phyloP scores from a whole-genome alignment of 352 stramenopile genomes.

The Phytophthora citrophthora region DNA sequence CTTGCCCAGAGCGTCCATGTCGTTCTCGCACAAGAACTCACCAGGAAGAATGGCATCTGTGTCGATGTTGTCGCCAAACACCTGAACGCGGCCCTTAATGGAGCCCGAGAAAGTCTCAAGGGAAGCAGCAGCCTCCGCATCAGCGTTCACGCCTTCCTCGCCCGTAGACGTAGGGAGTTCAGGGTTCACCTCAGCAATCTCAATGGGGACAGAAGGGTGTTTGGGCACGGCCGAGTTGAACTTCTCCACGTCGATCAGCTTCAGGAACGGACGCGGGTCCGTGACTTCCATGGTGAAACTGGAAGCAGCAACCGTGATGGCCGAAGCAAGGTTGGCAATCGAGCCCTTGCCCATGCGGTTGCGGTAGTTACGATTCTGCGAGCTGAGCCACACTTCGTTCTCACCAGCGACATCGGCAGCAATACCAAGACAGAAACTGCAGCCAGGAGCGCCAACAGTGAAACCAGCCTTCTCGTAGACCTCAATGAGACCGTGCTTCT shows the following conservation, averaged over 20 bases:
- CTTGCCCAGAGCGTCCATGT: constrained; percentile 85
- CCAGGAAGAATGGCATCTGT: constrained; percentile 88
- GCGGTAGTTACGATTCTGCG: constrained; percentile 89
- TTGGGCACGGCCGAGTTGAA: constrained; percentile 57
- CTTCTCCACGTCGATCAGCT: constrained; percentile 67
- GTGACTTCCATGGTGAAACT: constrained; percentile 86
- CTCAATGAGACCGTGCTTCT: constrained; percentile 71
- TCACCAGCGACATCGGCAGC: constrained; percentile 82
- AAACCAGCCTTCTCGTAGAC: constrained; percentile 87
- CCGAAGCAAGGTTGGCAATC: constrained; percentile 82
- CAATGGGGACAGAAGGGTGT: constrained; percentile 43
- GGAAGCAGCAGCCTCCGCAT: constrained; percentile 35
- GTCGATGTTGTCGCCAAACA: constrained; percentile 91
- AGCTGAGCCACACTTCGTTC: constrained; percentile 85
- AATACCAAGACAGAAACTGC: constrained; percentile 85
- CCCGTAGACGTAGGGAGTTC: constrained; percentile 45
- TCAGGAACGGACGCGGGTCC: constrained; percentile 75
- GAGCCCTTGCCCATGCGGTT: constrained; percentile 88
- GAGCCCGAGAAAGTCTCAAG: constrained; percentile 54
- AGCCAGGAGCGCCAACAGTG: constrained; percentile 74
- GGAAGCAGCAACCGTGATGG: constrained; percentile 82
- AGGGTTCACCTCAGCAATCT: constrained; percentile 54
- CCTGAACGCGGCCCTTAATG: constrained; percentile 76
- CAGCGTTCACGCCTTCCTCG: constrained; percentile 18
- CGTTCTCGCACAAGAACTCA: constrained; percentile 85